These are phyloP conservation scores for Piromyces finnis DNA, from an alignment of 192 early-diverging fungal genomes.

Conservation along the genomic window DNA sequence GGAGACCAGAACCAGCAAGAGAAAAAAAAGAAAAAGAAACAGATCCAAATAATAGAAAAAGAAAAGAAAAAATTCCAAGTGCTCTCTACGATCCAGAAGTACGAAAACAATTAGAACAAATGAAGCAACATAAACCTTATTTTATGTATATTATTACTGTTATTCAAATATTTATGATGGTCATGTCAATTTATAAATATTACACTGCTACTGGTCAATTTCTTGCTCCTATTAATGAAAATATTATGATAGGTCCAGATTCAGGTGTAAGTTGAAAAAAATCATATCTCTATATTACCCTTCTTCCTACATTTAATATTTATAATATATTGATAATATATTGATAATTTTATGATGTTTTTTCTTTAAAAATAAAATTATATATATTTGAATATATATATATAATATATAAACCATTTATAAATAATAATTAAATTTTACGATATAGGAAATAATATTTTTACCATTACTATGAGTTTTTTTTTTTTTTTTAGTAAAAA, in stretches of 20 bases:
- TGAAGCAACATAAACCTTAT: constrained; percentile 22
- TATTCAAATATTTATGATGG: constrained; percentile 12
- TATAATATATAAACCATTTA: too few relatives aligned
- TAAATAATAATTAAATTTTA: too few relatives aligned
- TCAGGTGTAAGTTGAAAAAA: constrained; percentile 12
- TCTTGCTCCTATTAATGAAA: background rate
- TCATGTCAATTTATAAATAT: background rate
- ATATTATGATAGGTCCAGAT: constrained; percentile 54
- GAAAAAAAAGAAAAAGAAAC: background rate
- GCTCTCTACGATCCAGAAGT: constrained; percentile 22
- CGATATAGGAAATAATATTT: too few relatives aligned
- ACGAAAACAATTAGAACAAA: constrained; percentile 13
- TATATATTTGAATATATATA: too few relatives aligned
- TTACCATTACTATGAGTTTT: too few relatives aligned
- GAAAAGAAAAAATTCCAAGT: constrained; percentile 2
- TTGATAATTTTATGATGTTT: too few relatives aligned
- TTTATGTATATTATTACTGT: constrained; percentile 20
- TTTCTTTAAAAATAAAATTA: too few relatives aligned
- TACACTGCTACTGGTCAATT: background rate
- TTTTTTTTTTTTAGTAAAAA: too few relatives aligned
- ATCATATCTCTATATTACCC: too few relatives aligned
- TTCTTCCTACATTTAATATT: too few relatives aligned
- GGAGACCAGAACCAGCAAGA: background rate
- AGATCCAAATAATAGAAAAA: constrained; percentile 3
- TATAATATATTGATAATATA: too few relatives aligned